Evolutionary conservation across 495 filamentous ascomycete species (phyloP).

Genomic region (Daldinia caldariorum): DNA sequence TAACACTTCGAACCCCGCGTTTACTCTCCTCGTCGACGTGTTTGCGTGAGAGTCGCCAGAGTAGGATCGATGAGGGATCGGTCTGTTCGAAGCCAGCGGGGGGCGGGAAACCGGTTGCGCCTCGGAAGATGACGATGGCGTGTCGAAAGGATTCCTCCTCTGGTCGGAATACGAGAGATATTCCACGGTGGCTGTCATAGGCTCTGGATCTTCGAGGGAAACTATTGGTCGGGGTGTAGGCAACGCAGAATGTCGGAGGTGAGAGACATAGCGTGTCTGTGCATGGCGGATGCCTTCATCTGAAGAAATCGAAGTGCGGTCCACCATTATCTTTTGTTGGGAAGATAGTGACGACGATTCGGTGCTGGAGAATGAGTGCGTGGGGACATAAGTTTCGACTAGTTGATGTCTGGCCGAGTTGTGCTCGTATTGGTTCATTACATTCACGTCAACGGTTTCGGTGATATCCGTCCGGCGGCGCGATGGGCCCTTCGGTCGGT

Average conservation of each 20-base stretch:
- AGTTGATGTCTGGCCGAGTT: slow-evolving; percentile 17
- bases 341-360: slow-evolving; percentile 42
- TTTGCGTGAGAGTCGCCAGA: slow-evolving; percentile 60
- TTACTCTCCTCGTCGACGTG: slow-evolving; percentile 61
- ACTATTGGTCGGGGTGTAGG: slow-evolving; percentile 18
- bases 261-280: slow-evolving; percentile 36
- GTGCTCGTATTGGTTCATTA: slow-evolving; percentile 21
- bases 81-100: slow-evolving; percentile 42
- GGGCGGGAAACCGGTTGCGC: slow-evolving; percentile 31
- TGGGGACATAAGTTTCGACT: slow-evolving; percentile 46
- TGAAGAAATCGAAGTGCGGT: slow-evolving; percentile 45
- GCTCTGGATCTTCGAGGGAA: slow-evolving; percentile 26
- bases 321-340: slow-evolving; percentile 36
- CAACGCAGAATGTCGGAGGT: slow-evolving; percentile 28
- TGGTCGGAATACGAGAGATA: slow-evolving; percentile 35
- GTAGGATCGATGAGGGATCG: slow-evolving; percentile 43
- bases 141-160: slow-evolving; percentile 38
- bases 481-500: slow-evolving; percentile 37
- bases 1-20: slow-evolving; percentile 70
- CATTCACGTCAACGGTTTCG: slow-evolving; percentile 19
- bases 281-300: slow-evolving; percentile 38
- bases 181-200: slow-evolving; percentile 6
- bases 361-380: slow-evolving; percentile 41
- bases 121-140: slow-evolving; percentile 15
- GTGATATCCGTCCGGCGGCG: slow-evolving; percentile 24